phyloP scores from a whole-genome alignment of 2,329 filamentous ascomycete species.

The Coniochaeta sp. region DNA sequence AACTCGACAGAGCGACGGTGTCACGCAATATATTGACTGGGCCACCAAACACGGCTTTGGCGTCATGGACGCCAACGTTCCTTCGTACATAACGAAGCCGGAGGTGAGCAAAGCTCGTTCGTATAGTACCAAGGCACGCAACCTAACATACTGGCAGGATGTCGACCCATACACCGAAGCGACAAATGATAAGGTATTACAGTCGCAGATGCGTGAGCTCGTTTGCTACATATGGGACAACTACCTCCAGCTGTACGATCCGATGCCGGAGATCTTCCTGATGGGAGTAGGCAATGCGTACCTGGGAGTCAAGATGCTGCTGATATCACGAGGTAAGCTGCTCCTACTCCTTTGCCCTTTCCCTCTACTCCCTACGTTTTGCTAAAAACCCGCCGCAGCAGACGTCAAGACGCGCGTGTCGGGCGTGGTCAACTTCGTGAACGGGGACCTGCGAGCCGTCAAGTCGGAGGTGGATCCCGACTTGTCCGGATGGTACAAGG shows the following conservation, averaged over 20 bases:
- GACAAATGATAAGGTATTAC: slow-evolving; percentile 37
- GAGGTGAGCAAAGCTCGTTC: slow-evolving; percentile 33
- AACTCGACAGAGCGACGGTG: slow-evolving; percentile 62
- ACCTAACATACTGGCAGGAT: slow-evolving; percentile 27
- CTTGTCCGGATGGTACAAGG: slow-evolving; percentile 75
- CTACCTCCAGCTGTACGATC: slow-evolving; percentile 73
- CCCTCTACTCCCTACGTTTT: slow-evolving; percentile 1
- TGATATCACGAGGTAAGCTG: slow-evolving; percentile 54
- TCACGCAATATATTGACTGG: slow-evolving; percentile 79
- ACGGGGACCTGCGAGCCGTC: slow-evolving; percentile 68
- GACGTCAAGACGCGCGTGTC: slow-evolving; percentile 62
- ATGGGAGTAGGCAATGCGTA: slow-evolving; percentile 89
- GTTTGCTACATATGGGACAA: slow-evolving; percentile 94
- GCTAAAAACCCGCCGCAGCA: slow-evolving; percentile 10
- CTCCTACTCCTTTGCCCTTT: slow-evolving; percentile 3
- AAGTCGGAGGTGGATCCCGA: slow-evolving; percentile 70
- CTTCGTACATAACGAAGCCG: slow-evolving; percentile 62
- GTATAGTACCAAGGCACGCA: too few relatives aligned
- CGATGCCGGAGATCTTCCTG: slow-evolving; percentile 69
- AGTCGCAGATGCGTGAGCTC: slow-evolving; percentile 62
- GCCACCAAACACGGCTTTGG: slow-evolving; percentile 69
- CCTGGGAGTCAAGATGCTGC: slow-evolving; percentile 70
- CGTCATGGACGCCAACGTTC: slow-evolving; percentile 88
- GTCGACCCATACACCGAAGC: slow-evolving; percentile 38
- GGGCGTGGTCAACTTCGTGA: slow-evolving; percentile 75